Evolutionary conservation across 106 monocot genomes (phyloP).

Genomic region (Acorus gramineus): DNA sequence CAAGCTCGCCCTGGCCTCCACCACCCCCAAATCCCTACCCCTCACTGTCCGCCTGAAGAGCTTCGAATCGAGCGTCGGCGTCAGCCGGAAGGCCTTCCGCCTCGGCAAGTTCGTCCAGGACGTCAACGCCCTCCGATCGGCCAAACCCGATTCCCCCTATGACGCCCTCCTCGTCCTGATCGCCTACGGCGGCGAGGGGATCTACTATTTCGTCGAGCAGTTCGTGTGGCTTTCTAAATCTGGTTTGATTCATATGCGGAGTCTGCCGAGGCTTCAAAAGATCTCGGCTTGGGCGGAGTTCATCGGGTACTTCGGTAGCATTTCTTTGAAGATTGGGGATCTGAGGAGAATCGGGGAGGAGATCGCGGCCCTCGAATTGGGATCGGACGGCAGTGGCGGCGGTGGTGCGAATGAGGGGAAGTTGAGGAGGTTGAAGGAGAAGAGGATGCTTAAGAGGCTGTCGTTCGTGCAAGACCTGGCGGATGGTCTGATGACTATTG

Average conservation of each 20-base stretch:
- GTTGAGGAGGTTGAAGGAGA: slow-evolving; percentile 23
- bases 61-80: slow-evolving; percentile 91
- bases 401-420: slow-evolving; percentile 23
- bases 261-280: slow-evolving; percentile 28
- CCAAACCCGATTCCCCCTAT: slow-evolving; percentile 10
- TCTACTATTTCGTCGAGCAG: slow-evolving; percentile 94
- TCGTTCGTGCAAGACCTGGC: slow-evolving; percentile 80
- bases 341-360: slow-evolving; percentile 28
- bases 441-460: slow-evolving; percentile 58
- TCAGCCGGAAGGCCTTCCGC: slow-evolving; percentile 97
- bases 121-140: slow-evolving; percentile 70
- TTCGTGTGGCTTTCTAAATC: slow-evolving; percentile 82
- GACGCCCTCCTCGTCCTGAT: slow-evolving; percentile 24
- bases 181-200: slow-evolving; percentile 86
- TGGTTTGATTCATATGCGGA: slow-evolving; percentile 36
- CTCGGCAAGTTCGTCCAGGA: slow-evolving; percentile 93
- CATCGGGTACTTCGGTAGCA: slow-evolving; percentile 66
- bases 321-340: slow-evolving; percentile 52
- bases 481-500: slow-evolving; percentile 72
- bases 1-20: slow-evolving; percentile 67
- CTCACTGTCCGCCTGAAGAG: slow-evolving; percentile 41
- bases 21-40: slow-evolving; percentile 14
- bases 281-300: slow-evolving; percentile 75
- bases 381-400: neutral
- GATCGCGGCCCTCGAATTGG: neutral